phyloP scores from a whole-genome alignment of 371 early-diverging fungal genomes.

The Gilbertella persicaria region DNA sequence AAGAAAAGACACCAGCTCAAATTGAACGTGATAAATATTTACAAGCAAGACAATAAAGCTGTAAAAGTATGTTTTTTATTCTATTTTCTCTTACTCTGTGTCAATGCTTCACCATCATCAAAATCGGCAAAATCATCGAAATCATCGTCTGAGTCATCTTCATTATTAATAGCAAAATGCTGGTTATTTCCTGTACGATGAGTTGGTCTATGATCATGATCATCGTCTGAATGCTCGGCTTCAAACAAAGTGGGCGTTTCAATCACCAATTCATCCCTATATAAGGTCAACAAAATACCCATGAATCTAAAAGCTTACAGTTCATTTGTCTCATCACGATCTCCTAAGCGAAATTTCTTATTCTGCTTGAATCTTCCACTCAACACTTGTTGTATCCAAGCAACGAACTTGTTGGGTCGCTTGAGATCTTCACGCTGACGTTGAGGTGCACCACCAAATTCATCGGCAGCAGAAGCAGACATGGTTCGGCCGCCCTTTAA shows the following conservation, averaged over 20 bases:
- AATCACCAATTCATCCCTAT: conserved; percentile 49
- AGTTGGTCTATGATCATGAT: conserved; percentile 13
- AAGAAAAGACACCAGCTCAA: conserved; percentile 28
- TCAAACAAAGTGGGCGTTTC: conserved; percentile 48
- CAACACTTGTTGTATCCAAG: conserved; percentile 5
- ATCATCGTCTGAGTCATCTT: conserved; percentile 29
- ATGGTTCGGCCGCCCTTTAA: conserved; percentile 12
- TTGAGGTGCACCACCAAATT: conserved; percentile 27
- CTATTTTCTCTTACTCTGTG: conserved; percentile 5
- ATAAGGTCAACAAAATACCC: neutral
- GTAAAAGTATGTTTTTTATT: conserved; percentile 1
- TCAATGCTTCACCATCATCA: conserved; percentile 28
- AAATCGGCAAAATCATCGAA: conserved; percentile 46
- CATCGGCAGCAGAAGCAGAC: conserved; percentile 15
- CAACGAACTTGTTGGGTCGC: neutral
- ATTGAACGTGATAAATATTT: conserved; percentile 33
- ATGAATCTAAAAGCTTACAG: conserved; percentile 27
- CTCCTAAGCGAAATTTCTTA: conserved; percentile 39
- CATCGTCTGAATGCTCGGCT: conserved; percentile 29
- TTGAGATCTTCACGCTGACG: conserved; percentile 12
- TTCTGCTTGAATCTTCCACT: neutral
- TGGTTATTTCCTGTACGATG: conserved; percentile 3
- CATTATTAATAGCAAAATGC: conserved; percentile 33
- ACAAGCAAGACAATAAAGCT: conserved; percentile 1
- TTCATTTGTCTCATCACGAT: conserved; percentile 49